Percentiles rank a stretch among this genome's conserved stretches.
These are phyloP conservation scores for Plantago elongata DNA, from an alignment of 257 asterid genomes.

Conservation along the genomic window DNA sequence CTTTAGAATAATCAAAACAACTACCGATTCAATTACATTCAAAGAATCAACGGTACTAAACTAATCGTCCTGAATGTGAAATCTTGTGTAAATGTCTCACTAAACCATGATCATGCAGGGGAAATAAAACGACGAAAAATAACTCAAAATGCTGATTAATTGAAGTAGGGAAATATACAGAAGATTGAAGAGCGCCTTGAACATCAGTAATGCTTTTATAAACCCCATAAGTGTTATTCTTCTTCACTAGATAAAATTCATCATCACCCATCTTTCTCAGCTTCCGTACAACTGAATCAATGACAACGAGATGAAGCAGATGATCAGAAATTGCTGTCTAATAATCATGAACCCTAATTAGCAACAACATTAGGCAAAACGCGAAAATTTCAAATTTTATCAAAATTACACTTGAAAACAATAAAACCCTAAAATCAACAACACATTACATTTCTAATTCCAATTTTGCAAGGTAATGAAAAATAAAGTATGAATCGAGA, in stretches of 20 bases:
- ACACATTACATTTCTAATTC: neutral
- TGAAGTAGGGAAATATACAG: slow-evolving; percentile 22
- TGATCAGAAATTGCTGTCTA: too few relatives aligned
- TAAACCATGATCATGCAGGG: too few relatives aligned
- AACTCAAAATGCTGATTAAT: neutral
- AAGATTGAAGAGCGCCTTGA: slow-evolving; percentile 37
- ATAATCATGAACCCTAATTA: slow-evolving; percentile 20
- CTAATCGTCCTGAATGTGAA: neutral
- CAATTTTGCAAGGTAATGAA: too few relatives aligned
- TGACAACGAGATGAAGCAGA: too few relatives aligned
- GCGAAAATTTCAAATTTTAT: neutral
- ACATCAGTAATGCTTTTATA: slow-evolving; percentile 50
- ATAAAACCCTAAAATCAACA: neutral
- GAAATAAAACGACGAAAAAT: too few relatives aligned
- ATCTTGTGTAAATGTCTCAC: too few relatives aligned
- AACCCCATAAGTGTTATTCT: slow-evolving; percentile 37
- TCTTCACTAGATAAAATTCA: slow-evolving; percentile 38
- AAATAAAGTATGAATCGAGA: neutral
- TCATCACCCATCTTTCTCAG: slow-evolving; percentile 42
- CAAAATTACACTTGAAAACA: too few relatives aligned
- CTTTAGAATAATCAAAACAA: too few relatives aligned
- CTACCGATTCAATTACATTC: too few relatives aligned
- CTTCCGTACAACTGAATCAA: neutral
- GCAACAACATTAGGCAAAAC: neutral
- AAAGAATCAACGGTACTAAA: neutral